phyloP scores from a whole-genome alignment of 805 yeast species.

The Ogataea saltuana region DNA sequence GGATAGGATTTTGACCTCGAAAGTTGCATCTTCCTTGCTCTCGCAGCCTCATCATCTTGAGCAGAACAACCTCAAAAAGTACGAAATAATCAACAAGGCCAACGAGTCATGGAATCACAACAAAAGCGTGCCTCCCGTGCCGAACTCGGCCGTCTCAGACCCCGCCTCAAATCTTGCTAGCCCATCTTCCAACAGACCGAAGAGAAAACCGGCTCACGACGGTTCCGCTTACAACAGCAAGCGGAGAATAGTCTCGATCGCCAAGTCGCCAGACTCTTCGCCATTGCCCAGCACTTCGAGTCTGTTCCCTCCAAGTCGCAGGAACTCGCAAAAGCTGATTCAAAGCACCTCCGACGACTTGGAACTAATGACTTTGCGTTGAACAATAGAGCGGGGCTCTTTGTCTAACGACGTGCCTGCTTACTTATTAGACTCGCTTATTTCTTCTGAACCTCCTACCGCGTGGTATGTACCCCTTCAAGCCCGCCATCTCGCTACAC shows the following conservation, averaged over 20 bases:
- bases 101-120: slow-evolving; percentile 39
- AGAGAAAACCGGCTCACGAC: slow-evolving; percentile 22
- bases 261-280: slow-evolving; percentile 8
- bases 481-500: no score
- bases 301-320: slow-evolving; percentile 21
- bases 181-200: slow-evolving; percentile 6
- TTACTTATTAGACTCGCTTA: no score
- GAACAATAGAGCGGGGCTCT: no score
- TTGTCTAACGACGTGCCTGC: no score
- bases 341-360: slow-evolving; percentile 35
- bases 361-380: slow-evolving; percentile 30
- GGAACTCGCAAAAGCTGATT: slow-evolving; percentile 31
- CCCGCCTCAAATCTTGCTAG: slow-evolving; percentile 11
- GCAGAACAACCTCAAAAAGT: slow-evolving; percentile 27
- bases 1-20: slow-evolving; percentile 24
- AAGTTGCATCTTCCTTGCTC: slow-evolving; percentile 16
- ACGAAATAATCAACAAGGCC: slow-evolving; percentile 37
- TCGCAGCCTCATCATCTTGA: slow-evolving; percentile 9
- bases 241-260: slow-evolving; percentile 27
- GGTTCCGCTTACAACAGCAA: slow-evolving; percentile 13
- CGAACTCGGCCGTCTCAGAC: slow-evolving; percentile 10
- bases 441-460: no score
- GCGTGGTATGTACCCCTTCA: no score
- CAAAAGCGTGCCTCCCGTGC: slow-evolving; percentile 15
- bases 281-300: slow-evolving; percentile 2